These are phyloP conservation scores for Lentinula sp. DNA, from an alignment of 768 basidiomycete species.

Conservation along the genomic window DNA sequence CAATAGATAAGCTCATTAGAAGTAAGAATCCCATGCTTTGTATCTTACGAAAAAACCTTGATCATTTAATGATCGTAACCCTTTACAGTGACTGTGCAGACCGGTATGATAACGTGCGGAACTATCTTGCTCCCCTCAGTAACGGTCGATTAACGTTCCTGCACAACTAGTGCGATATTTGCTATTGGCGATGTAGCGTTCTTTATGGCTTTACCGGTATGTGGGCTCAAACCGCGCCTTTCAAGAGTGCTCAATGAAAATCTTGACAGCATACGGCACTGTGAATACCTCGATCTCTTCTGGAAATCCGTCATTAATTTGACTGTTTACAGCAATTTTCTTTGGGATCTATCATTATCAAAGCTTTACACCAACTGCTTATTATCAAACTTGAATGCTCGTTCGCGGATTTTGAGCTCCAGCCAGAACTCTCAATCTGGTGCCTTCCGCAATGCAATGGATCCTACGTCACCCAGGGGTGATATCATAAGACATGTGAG, in stretches of 20 bases:
- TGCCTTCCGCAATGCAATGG: neutral
- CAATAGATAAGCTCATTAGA: slow-evolving; percentile 5
- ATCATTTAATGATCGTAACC: neutral
- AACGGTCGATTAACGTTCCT: neutral
- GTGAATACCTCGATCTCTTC: slow-evolving; percentile 19
- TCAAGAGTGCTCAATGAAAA: neutral
- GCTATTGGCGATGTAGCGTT: slow-evolving; percentile 37
- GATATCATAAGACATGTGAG: neutral
- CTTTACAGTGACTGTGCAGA: slow-evolving; percentile 3
- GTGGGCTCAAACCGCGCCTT: neutral
- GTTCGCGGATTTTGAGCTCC: slow-evolving; percentile 14
- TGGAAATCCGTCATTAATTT: neutral
- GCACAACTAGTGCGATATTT: slow-evolving; percentile 25
- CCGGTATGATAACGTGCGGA: slow-evolving; percentile 5
- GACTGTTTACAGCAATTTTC: slow-evolving; percentile 30
- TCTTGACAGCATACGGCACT: slow-evolving; percentile 37
- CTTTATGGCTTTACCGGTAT: slow-evolving; percentile 34
- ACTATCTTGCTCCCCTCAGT: neutral
- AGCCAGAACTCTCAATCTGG: neutral
- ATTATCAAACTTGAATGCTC: slow-evolving; percentile 42
- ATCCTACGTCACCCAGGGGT: neutral
- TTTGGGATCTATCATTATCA: slow-evolving; percentile 42
- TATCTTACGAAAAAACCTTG: neutral
- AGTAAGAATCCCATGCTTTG: neutral
- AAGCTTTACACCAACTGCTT: slow-evolving; percentile 46